Percentiles rank a stretch among this genome's conserved stretches.
Conservation (phyloP, 1,284 basidiomycete genomes). For the Calocybe gambosa region DNA sequence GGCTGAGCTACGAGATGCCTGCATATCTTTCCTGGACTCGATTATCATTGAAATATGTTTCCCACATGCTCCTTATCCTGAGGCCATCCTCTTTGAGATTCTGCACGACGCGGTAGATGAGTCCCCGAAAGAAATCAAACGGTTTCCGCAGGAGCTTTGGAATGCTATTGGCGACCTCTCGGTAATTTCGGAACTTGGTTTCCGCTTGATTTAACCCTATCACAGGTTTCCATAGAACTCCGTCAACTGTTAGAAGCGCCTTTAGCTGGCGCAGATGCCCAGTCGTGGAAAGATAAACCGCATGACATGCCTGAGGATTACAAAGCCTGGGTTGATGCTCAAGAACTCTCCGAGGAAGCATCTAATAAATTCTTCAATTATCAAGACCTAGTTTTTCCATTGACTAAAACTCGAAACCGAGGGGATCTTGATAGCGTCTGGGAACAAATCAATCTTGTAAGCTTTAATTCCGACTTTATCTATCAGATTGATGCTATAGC, state of each 20-base stretch:
- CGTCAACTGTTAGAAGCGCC: constrained; percentile 56
- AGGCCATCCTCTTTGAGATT: constrained; percentile 54
- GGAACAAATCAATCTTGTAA: constrained; percentile 54
- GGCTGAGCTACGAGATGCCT: constrained; percentile 48
- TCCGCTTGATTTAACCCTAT: not conserved
- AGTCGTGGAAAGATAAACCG: constrained; percentile 40
- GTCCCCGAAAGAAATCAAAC: constrained; percentile 59
- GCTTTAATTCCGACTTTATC: constrained; percentile 16
- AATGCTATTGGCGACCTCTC: constrained; percentile 73
- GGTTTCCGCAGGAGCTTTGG: constrained; percentile 71
- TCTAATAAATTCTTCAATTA: constrained; percentile 42
- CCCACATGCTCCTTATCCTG: constrained; percentile 58
- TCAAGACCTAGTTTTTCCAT: constrained; percentile 51
- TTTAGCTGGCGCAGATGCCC: constrained; percentile 45
- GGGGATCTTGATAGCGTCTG: constrained; percentile 54
- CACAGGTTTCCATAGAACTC: constrained; percentile 54
- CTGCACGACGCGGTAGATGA: constrained; percentile 66
- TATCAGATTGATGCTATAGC: constrained; percentile 4
- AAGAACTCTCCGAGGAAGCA: constrained; percentile 52
- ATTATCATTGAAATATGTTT: constrained; percentile 75
- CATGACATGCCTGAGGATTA: constrained; percentile 52
- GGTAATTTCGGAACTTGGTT: constrained; percentile 30
- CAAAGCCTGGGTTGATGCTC: constrained; percentile 60
- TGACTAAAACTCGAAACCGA: constrained; percentile 47
- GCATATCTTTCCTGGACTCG: constrained; percentile 72